Evolutionary conservation across 192 early-diverging fungal species (phyloP).

Genomic region (Podila horticola): DNA sequence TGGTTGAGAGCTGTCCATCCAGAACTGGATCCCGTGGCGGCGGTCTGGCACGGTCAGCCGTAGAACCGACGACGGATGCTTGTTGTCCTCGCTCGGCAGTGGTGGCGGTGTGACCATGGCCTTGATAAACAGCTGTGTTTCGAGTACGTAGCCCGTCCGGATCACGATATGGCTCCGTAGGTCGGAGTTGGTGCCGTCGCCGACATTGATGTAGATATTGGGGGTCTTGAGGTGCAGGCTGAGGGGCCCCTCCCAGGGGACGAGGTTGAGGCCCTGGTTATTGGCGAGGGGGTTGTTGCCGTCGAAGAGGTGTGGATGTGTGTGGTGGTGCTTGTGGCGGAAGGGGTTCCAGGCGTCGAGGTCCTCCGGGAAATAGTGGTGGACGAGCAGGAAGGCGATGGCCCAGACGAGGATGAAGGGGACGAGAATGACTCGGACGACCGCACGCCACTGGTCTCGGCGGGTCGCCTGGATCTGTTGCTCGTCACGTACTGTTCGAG

Average conservation of each 20-base stretch:
- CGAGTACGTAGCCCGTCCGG: not conserved
- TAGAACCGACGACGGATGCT: not conserved
- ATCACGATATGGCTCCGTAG: not conserved
- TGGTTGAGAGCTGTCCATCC: not conserved
- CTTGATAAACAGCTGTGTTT: not conserved
- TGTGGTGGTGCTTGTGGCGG: not conserved
- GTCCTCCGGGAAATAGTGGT: not conserved
- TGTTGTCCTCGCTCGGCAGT: not conserved
- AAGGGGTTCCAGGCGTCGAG: not conserved
- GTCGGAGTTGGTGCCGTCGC: not conserved
- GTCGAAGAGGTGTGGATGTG: not conserved
- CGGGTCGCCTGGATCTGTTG: not conserved
- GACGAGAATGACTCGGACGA: not conserved
- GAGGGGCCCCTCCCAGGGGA: not conserved
- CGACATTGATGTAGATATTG: not conserved
- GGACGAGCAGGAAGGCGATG: not conserved
- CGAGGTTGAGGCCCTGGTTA: not conserved
- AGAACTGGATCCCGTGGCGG: not conserved
- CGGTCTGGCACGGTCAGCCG: not conserved
- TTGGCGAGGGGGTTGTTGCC: not conserved
- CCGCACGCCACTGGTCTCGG: not conserved
- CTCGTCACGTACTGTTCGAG: not conserved
- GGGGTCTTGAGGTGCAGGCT: not conserved
- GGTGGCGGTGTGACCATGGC: not conserved
- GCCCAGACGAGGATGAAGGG: not conserved